Base-by-base conservation (phyloP, 208 protist genomes). In the Trypanosoma vivax region DNA sequence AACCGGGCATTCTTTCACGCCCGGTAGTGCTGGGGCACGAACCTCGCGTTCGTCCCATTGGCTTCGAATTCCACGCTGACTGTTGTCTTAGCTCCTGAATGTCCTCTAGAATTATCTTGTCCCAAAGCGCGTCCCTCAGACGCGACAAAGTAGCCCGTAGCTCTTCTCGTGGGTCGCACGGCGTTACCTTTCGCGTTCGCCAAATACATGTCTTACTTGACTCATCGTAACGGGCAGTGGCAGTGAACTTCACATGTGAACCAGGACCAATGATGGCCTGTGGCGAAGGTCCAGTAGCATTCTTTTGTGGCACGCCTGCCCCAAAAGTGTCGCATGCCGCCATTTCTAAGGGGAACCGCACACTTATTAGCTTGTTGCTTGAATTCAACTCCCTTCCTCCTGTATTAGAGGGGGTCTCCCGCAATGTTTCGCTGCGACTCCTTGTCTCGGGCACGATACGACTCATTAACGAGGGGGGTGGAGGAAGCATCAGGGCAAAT, bases 111-210 rank as follows among this genome's bases (percentile, higher is more conserved):
- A 27, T 52, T 25, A 65, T 58, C 5, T 33, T 14, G 28, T 58
- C 59, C 59, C 59, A 65, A 9, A 48, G 48, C 9, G 24, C 6
- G 46, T 65, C 50, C 4, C 50, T 23, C 16, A 42, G 50, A 35
- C 7, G 52, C 46, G 24, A 33, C 9, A 56, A 37, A 16, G 30
- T 50, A 3, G 13, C 34, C 1, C 25, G 13, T 30, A 65, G 41
- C 35, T 65, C 48, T 7, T 57, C 16, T 10, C 31, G 0, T 19
- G 34, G 27, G 29, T 65, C 59, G 28, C 59, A 65, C 5, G 30
- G 41, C 23, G 25, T 28, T 2, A 65, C 48, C 9, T 50, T 33
- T 13, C 23, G 31, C n/a, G 50, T 33, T 11, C 59, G 37, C 59
- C 59, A 65, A 9, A 52, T n/a, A 49, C 29, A 41, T 19, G 3